Conservation (phyloP, 306 rosid species). For the Lathyrus aphaca region DNA sequence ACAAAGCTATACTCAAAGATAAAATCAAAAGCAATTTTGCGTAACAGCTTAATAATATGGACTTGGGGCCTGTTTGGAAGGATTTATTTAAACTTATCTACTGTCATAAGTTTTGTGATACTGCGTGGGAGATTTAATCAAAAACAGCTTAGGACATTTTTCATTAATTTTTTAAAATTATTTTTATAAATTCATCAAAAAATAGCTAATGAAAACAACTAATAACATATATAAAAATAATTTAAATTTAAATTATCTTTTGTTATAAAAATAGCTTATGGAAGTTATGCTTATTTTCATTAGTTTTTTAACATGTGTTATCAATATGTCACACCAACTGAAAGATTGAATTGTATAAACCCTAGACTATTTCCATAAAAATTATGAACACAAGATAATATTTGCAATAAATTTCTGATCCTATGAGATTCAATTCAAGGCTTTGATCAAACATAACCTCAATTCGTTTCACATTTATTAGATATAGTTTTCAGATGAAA, state of each 20-base stretch:
- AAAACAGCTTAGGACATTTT: no score
- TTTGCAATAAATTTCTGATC: background rate
- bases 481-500: no score
- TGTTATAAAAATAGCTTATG: no score
- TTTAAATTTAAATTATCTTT: no score
- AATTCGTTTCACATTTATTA: no score
- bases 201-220: no score
- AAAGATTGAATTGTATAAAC: constrained; percentile 11
- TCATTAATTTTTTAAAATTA: no score
- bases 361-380: constrained; percentile 14
- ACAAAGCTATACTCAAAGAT: constrained; percentile 19
- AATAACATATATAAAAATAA: no score
- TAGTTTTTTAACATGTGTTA: constrained; percentile 11
- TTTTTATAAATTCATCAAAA: no score
- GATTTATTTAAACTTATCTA: no score
- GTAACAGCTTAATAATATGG: constrained; percentile 26
- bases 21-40: constrained; percentile 12
- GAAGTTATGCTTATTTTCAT: background rate
- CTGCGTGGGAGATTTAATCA: no score
- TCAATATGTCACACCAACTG: background rate
- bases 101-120: no score
- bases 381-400: background rate
- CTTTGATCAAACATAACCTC: constrained; percentile 17
- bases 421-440: constrained; percentile 2
- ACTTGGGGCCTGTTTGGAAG: background rate